Base-by-base conservation (phyloP, 2,329 filamentous ascomycete genomes). In the Fusarium irregulare region DNA sequence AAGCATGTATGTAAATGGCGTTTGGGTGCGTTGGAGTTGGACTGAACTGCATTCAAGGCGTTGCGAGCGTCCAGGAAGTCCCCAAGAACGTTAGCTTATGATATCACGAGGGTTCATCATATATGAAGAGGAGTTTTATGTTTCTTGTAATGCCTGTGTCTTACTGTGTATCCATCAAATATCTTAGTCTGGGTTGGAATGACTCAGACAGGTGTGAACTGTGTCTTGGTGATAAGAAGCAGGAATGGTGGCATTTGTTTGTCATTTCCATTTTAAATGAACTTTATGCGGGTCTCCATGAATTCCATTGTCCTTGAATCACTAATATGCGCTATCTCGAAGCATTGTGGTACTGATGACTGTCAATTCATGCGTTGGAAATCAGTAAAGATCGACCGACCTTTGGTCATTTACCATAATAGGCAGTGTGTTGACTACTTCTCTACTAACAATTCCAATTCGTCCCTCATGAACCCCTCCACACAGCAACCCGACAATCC, bases 41-140 rank as follows among this genome's bases (percentile, higher is more conserved):
- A 73, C 73, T 77, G 47, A 56, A 76, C 73, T 77, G 76, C 75
- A 78, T 76, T 77, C 75, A 65, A 75, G 75, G 66, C 68, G 73
- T 76, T 73, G 60, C 61, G 67, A 69, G 60, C 68, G 62, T 61
- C 64, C 50, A 62, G 62, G 56, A 73, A 66, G 63, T 30, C 51
- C 59, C 64, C 51, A 54, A 58, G 60, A 69, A 62, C 64, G 55
- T 72, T 65, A 66, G 63, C 44, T 61, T 66, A 75, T 73, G 72
- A 73, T 73, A 71, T 74, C 65, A 73, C 66, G 64, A 73, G 65
- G 59, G 41, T 63, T 63, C 61, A 59, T 73, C 65, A 68, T 37
- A 37, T 37, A 37, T 64, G 71, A 71, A 66, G 70, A 72, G 73
- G 73, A 70, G 67, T 73, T 71, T 59, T 47, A 61, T 71, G 68